These are phyloP conservation scores for Neopestalotiopsis sp. DNA, from an alignment of 2,329 filamentous ascomycete genomes.

Conservation along the genomic window DNA sequence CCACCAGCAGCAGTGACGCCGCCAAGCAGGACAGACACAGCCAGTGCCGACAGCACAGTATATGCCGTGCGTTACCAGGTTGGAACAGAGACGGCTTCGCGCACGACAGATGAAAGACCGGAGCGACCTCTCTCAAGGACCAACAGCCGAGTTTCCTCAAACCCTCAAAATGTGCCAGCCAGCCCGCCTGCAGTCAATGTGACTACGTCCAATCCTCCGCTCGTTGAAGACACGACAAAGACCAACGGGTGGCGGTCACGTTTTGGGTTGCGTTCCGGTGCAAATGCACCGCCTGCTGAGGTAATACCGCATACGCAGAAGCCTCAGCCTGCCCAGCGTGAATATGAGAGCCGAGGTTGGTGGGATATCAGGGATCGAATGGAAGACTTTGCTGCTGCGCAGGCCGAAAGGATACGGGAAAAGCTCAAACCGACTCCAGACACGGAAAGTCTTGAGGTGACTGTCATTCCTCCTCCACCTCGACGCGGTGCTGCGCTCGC, in stretches of 20 bases:
- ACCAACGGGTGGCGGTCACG: slow-evolving; percentile 27
- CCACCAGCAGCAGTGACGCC: slow-evolving; percentile 61
- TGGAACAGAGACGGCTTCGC: slow-evolving; percentile 55
- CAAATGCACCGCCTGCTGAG: slow-evolving; percentile 35
- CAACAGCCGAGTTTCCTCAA: slow-evolving; percentile 37
- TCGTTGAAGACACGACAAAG: slow-evolving; percentile 14
- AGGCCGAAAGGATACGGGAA: slow-evolving; percentile 65
- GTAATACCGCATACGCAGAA: slow-evolving; percentile 37
- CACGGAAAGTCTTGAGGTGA: slow-evolving; percentile 61
- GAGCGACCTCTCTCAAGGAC: slow-evolving; percentile 40
- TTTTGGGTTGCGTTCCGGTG: slow-evolving; percentile 29
- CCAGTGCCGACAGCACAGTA: slow-evolving; percentile 67
- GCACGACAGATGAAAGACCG: slow-evolving; percentile 46
- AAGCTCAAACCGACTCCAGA: slow-evolving; percentile 58
- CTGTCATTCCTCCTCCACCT: slow-evolving; percentile 65
- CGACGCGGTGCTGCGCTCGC: slow-evolving; percentile 61
- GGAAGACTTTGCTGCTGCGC: slow-evolving; percentile 65
- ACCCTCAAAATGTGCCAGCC: slow-evolving; percentile 22
- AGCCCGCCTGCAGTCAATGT: slow-evolving; percentile 17
- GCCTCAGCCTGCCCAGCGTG: slow-evolving; percentile 25
- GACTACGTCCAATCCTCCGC: background rate
- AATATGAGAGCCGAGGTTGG: slow-evolving; percentile 36
- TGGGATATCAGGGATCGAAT: slow-evolving; percentile 64
- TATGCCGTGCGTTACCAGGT: slow-evolving; percentile 68
- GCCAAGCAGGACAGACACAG: slow-evolving; percentile 65